These are phyloP conservation scores for Eimeria zaria DNA, from an alignment of 169 alveolate species.

Conservation along the genomic window DNA sequence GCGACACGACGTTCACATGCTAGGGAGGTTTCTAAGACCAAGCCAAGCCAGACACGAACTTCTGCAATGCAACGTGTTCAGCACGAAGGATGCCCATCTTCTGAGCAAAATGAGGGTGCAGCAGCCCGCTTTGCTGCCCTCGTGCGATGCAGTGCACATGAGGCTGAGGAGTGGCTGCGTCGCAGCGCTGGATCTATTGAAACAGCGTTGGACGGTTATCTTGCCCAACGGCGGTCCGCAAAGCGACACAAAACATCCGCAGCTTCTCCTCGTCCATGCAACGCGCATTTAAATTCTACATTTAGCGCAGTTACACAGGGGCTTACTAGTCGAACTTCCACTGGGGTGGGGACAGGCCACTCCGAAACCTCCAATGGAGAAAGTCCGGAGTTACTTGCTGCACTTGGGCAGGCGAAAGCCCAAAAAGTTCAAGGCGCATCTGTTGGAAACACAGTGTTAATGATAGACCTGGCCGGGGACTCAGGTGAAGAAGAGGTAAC, in stretches of 20 bases:
- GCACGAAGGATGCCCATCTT: neutral
- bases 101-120: constrained; percentile 34
- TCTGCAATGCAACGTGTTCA: constrained; percentile 42
- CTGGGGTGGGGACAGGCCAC: neutral
- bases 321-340: neutral
- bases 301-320: neutral
- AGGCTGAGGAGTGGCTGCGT: constrained; percentile 58
- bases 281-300: neutral
- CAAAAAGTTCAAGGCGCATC: neutral
- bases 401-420: neutral
- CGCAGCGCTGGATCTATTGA: constrained; percentile 59
- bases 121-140: constrained; percentile 30
- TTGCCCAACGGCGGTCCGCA: constrained; percentile 4
- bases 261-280: constrained; percentile 19
- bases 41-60: neutral
- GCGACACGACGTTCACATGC: neutral
- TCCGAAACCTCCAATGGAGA: neutral
- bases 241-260: constrained; percentile 36
- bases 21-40: neutral
- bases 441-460: neutral
- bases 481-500: constrained; percentile 45
- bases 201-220: constrained; percentile 54
- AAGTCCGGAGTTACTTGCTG: neutral
- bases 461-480: constrained; percentile 64
- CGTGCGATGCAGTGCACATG: constrained; percentile 53